These are phyloP conservation scores for Aulographum hederae DNA, from an alignment of 2,329 filamentous ascomycete genomes.

Conservation along the genomic window DNA sequence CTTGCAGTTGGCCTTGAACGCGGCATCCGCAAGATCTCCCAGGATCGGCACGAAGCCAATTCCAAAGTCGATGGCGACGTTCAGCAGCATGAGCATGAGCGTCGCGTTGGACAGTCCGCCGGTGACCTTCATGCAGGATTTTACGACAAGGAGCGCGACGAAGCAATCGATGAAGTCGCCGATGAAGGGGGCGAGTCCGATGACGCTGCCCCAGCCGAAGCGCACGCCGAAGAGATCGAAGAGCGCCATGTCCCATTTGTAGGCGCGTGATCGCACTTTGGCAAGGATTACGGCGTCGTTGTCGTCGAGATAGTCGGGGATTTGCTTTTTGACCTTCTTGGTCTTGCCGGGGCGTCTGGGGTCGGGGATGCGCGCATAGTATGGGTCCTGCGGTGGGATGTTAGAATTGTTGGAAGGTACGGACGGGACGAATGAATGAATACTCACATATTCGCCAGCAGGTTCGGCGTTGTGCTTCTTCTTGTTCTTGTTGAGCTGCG, in stretches of 20 bases:
- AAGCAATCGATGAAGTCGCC: slow-evolving; percentile 60
- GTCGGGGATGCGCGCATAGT: slow-evolving; percentile 67
- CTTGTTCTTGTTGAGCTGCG: slow-evolving; percentile 29
- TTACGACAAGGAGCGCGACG: slow-evolving; percentile 54
- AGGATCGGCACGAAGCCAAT: slow-evolving; percentile 58
- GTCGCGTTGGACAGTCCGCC: slow-evolving; percentile 50
- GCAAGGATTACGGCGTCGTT: slow-evolving; percentile 71
- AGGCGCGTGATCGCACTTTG: slow-evolving; percentile 69
- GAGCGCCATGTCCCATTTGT: slow-evolving; percentile 67
- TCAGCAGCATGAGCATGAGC: slow-evolving; percentile 57
- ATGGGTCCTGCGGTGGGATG: slow-evolving; percentile 51
- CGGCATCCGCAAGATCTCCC: slow-evolving; percentile 57
- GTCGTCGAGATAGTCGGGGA: slow-evolving; percentile 64
- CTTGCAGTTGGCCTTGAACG: slow-evolving; percentile 57
- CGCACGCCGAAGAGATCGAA: slow-evolving; percentile 67
- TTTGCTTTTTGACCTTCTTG: slow-evolving; percentile 71
- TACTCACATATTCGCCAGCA: slow-evolving; percentile 21
- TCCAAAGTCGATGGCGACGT: slow-evolving; percentile 56
- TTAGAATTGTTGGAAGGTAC: slow-evolving; percentile 2
- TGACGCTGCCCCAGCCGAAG: slow-evolving; percentile 78
- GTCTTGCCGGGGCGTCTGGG: slow-evolving; percentile 53
- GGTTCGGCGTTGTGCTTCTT: slow-evolving; percentile 17
- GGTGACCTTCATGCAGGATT: slow-evolving; percentile 51
- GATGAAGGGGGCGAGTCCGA: slow-evolving; percentile 68
- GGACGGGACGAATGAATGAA: background rate